phyloP scores from a whole-genome alignment of 768 basidiomycete species.

The Pulveroboletus sp. region DNA sequence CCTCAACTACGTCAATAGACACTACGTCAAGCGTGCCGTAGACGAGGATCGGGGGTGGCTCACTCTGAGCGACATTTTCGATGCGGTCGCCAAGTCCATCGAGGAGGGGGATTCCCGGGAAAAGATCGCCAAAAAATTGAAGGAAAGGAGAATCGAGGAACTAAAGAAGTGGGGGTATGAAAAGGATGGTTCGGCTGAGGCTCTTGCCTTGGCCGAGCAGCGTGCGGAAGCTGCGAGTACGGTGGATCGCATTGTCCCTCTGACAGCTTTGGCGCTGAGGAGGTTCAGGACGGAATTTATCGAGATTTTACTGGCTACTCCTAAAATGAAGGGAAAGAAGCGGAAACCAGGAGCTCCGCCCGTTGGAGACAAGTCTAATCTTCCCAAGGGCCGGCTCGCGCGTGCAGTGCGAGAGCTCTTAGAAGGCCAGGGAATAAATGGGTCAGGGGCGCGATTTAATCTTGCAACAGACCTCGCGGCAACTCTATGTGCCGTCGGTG shows the following conservation, averaged over 20 bases:
- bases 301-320: constrained; percentile 62
- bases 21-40: constrained; percentile 71
- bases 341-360: constrained; percentile 48
- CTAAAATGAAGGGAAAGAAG: constrained; percentile 52
- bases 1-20: constrained; percentile 66
- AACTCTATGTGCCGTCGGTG: constrained; percentile 48
- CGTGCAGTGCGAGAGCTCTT: constrained; percentile 63
- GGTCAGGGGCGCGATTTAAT: constrained; percentile 40
- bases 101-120: constrained; percentile 53
- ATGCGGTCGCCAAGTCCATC: constrained; percentile 52
- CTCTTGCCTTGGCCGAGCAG: constrained; percentile 56
- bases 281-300: constrained; percentile 70
- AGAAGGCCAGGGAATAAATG: constrained; percentile 45
- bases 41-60: constrained; percentile 82
- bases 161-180: constrained; percentile 69
- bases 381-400: constrained; percentile 63
- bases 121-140: constrained; percentile 53
- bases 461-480: constrained; percentile 50
- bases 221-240: constrained; percentile 73
- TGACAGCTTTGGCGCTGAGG: constrained; percentile 62
- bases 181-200: constrained; percentile 46
- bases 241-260: constrained; percentile 59
- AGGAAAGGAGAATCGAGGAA: constrained; percentile 58
- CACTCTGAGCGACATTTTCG: constrained; percentile 59
- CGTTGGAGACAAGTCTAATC: constrained; percentile 33